Conservation (phyloP, 768 basidiomycete genomes). For the Trametes cinnabarina region DNA sequence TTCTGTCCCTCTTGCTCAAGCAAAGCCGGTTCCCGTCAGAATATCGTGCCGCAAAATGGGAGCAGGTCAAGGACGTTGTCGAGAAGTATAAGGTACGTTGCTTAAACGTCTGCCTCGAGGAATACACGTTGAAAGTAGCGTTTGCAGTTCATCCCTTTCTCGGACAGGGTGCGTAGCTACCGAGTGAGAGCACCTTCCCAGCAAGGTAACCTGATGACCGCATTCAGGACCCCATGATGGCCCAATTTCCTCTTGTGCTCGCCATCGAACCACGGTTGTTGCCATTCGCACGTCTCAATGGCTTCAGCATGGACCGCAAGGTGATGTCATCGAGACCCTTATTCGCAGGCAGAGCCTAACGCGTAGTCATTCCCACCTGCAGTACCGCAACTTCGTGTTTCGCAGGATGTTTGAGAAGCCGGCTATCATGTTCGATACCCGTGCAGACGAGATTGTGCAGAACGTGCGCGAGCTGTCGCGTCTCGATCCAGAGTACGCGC, state of each 20-base stretch:
- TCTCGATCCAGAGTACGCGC: conserved; percentile 60
- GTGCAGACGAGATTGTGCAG: conserved; percentile 59
- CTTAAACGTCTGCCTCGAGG: background rate
- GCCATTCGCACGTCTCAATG: conserved; percentile 68
- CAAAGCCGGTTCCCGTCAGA: conserved; percentile 65
- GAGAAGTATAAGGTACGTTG: conserved; percentile 64
- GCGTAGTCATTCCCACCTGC: background rate
- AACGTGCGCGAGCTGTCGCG: conserved; percentile 73
- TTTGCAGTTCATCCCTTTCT: conserved; percentile 74
- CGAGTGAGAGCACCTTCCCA: background rate
- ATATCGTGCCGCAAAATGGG: conserved; percentile 58
- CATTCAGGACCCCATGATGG: conserved; percentile 70
- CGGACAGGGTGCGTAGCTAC: conserved; percentile 50
- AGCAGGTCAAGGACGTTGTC: conserved; percentile 61
- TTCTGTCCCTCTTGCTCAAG: conserved; percentile 65
- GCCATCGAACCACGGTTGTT: conserved; percentile 75
- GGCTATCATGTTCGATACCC: conserved; percentile 46
- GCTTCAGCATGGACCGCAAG: conserved; percentile 77
- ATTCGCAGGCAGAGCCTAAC: background rate
- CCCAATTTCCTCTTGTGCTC: conserved; percentile 71
- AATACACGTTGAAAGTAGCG: no score
- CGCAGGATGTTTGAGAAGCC: conserved; percentile 80
- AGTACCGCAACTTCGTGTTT: conserved; percentile 87
- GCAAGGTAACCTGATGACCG: conserved; percentile 2
- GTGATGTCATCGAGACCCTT: conserved; percentile 32